Percentiles rank a stretch among this genome's conserved stretches.
Conservation (phyloP, 1,139 yeast species). For the Tardiomyces blankii region DNA sequence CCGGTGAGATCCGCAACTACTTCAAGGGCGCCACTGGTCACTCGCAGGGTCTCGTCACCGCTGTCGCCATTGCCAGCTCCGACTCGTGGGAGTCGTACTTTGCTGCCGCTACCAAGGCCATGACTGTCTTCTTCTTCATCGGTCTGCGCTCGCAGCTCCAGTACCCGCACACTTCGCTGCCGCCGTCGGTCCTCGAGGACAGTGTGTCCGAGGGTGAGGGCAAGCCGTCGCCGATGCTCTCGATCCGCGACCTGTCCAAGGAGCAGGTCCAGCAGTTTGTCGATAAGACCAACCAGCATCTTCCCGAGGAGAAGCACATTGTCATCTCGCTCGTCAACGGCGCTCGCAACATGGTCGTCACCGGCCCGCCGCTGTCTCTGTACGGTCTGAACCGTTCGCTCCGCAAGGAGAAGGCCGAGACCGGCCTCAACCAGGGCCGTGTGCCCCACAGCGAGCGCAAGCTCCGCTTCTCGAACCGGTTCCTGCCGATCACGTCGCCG, state of each 20-base stretch:
- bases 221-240: slow-evolving; percentile 93
- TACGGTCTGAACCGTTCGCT: slow-evolving; percentile 89
- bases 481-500: slow-evolving; percentile 91
- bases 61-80: slow-evolving; percentile 81
- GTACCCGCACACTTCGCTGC: slow-evolving; percentile 88
- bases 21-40: slow-evolving; percentile 92
- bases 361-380: slow-evolving; percentile 98
- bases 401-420: slow-evolving; percentile 89
- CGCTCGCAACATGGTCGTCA: slow-evolving; percentile 87
- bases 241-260: slow-evolving; percentile 75
- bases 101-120: slow-evolving; percentile 61
- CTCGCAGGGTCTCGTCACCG: slow-evolving; percentile 93
- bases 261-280: slow-evolving; percentile 72
- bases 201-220: slow-evolving; percentile 94
- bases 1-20: slow-evolving; percentile 70
- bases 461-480: slow-evolving; percentile 83
- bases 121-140: slow-evolving; percentile 78
- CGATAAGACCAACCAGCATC: slow-evolving; percentile 80
- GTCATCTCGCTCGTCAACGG: slow-evolving; percentile 89
- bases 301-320: slow-evolving; percentile 85
- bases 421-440: slow-evolving; percentile 92
- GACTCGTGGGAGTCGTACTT: slow-evolving; percentile 79
- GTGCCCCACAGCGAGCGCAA: slow-evolving; percentile 89
- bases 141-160: slow-evolving; percentile 86
- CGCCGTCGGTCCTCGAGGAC: slow-evolving; percentile 90